phyloP scores from a whole-genome alignment of 306 rosid genomes.

The Abrus pulchellus region DNA sequence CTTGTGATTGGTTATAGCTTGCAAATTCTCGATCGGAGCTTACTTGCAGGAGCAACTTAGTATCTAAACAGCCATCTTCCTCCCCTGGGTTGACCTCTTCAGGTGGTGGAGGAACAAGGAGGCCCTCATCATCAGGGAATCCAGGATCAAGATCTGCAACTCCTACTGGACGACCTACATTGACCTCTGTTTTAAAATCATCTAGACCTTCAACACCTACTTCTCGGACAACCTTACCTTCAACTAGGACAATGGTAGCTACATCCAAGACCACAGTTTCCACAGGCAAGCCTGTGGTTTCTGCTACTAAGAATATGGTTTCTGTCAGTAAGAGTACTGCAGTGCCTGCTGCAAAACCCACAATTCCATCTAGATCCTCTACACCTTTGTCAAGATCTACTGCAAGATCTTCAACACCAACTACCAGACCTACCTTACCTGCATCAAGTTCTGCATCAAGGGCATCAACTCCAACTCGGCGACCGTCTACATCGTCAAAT shows the following conservation, averaged over 20 bases:
- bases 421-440: constrained; percentile 79
- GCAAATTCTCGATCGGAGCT: constrained; percentile 79
- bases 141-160: constrained; percentile 89
- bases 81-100: constrained; percentile 82
- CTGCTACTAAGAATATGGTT: constrained; percentile 53
- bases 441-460: constrained; percentile 75
- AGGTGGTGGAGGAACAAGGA: constrained; percentile 72
- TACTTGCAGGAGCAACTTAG: constrained; percentile 67
- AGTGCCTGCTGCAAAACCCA: constrained; percentile 62
- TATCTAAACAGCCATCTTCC: constrained; percentile 68
- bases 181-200: constrained; percentile 69
- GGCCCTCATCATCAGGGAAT: constrained; percentile 86
- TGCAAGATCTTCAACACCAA: constrained; percentile 87
- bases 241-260: constrained; percentile 58
- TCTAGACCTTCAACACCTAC: constrained; percentile 93
- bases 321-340: constrained; percentile 51
- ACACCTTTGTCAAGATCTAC: constrained; percentile 78
- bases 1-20: constrained; percentile 65
- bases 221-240: constrained; percentile 71
- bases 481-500: constrained; percentile 75
- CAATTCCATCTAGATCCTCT: constrained; percentile 78
- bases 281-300: constrained; percentile 56
- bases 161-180: constrained; percentile 82
- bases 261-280: constrained; percentile 64
- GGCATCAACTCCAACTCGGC: constrained; percentile 89